Base-by-base conservation (phyloP, 2,329 filamentous ascomycete genomes). In the Penicillium sp. region DNA sequence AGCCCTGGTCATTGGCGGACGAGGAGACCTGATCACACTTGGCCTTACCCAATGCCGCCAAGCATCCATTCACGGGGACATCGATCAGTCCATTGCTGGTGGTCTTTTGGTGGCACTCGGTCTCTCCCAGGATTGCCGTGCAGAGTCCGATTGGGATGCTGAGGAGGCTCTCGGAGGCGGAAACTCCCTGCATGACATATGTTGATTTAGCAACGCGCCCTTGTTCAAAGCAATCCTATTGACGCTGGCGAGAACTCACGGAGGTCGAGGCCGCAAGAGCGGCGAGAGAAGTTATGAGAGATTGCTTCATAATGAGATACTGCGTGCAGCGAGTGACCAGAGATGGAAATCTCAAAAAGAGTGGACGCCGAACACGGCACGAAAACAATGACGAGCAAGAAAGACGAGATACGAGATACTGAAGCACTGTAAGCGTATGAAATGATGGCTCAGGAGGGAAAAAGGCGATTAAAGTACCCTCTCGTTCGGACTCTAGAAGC, bases 61-160 rank as follows among this genome's bases (percentile, higher is more conserved):
- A 3, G 27, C 61, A 63, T 26, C 46, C 36, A 39, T 61, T 51
- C 18, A 61, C 26, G 29, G 60, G 61, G 1, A 63, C 54, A n/a
- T 55, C 56, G 48, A 63, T 54, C 43, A 63, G 41, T 6, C 61
- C 61, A 26, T 42, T 46, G 41, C 47, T 35, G 33, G 39, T n/a
- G 43, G 35, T 48, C 37, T 55, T 28, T 37, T 57, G 54, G 29
- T 61, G 49, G 57, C 61, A 63, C 11, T 54, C 45, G n/a, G 40
- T 53, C 11, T 62, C 54, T 24, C 61, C 60, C 13, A 63, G 54
- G 32, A 63, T 53, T 9, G 43, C 56, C 3, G 49, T 47, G 39
- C 59, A 63, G 26, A 61, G 57, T 18, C 54, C 55, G 38, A 61
- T 37, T 11, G 60, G 60, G 11, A 61, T 45, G 44, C 43, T 61